These are phyloP conservation scores for Termitomyces sp. DNA, from an alignment of 768 basidiomycete genomes.

Conservation along the genomic window DNA sequence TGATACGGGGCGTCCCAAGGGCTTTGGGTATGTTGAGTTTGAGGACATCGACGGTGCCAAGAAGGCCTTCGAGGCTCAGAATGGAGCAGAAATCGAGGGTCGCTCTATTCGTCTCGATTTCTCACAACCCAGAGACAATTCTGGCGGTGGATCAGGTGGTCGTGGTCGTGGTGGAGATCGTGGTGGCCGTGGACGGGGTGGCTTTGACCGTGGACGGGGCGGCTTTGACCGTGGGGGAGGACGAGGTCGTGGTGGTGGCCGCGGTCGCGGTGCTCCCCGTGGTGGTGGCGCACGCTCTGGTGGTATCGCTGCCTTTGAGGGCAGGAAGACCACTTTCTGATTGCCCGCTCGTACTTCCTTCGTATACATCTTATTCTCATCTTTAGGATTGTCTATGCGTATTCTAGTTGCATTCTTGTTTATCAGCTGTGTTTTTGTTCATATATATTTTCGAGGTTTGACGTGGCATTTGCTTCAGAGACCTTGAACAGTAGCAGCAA, in stretches of 20 bases:
- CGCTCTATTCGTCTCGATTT: slow-evolving; percentile 81
- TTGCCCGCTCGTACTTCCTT: neutral
- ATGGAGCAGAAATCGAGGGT: slow-evolving; percentile 78
- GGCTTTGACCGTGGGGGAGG: slow-evolving; percentile 42
- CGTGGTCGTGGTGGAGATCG: slow-evolving; percentile 25
- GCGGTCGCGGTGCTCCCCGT: slow-evolving; percentile 45
- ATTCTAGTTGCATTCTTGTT: slow-evolving; percentile 1
- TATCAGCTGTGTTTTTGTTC: slow-evolving; percentile 9
- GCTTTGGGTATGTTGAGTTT: slow-evolving; percentile 97
- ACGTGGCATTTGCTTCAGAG: neutral
- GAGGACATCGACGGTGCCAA: slow-evolving; percentile 75
- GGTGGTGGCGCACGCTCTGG: slow-evolving; percentile 54
- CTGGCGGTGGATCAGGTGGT: slow-evolving; percentile 26
- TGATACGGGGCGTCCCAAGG: slow-evolving; percentile 88
- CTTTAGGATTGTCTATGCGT: slow-evolving; percentile 1
- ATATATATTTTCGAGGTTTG: slow-evolving; percentile 4
- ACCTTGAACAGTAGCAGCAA: neutral
- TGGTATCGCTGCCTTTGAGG: slow-evolving; percentile 61
- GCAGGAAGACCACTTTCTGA: slow-evolving; percentile 67
- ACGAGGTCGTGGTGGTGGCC: slow-evolving; percentile 39
- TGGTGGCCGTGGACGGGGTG: slow-evolving; percentile 33
- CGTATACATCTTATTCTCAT: neutral
- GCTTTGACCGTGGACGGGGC: slow-evolving; percentile 19
- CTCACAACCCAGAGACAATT: slow-evolving; percentile 71
- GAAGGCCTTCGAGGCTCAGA: slow-evolving; percentile 70